phyloP scores from a whole-genome alignment of 169 alveolate genomes.

The Babesia ovis region DNA sequence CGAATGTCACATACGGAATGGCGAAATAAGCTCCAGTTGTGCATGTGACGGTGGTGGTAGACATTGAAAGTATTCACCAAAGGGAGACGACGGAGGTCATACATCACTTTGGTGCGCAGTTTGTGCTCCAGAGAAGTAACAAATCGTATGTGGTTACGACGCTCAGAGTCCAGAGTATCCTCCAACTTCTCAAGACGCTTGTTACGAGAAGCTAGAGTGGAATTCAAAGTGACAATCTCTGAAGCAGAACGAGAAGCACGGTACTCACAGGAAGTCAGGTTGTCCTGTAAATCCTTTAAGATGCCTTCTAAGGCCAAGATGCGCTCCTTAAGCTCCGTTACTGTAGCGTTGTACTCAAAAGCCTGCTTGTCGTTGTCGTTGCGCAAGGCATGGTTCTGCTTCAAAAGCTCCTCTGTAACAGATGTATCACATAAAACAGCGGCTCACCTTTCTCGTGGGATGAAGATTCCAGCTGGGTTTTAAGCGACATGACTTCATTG shows the following conservation, averaged over 20 bases:
- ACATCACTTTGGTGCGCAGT: conserved; percentile 33
- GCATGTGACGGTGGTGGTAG: conserved; percentile 8
- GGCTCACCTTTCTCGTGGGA: conserved; percentile 41
- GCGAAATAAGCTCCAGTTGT: conserved; percentile 25
- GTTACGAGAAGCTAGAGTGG: conserved; percentile 7
- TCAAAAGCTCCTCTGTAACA: conserved; percentile 32
- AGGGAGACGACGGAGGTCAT: conserved; percentile 33
- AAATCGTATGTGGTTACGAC: neutral
- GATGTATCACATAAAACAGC: neutral
- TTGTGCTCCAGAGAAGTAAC: conserved; percentile 7
- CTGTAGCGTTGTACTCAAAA: conserved; percentile 34
- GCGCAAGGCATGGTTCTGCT: conserved; percentile 3
- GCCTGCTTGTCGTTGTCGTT: conserved; percentile 45
- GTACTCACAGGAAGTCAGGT: conserved; percentile 12
- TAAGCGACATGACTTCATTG: conserved; percentile 51
- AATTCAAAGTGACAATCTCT: conserved; percentile 33
- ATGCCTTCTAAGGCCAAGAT: conserved; percentile 50
- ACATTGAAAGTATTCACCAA: conserved; percentile 15
- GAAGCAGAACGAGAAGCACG: conserved; percentile 14
- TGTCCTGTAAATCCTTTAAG: conserved; percentile 54
- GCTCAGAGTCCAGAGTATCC: conserved; percentile 11
- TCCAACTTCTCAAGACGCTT: conserved; percentile 21
- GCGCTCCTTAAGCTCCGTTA: conserved; percentile 62
- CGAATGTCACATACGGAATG: neutral
- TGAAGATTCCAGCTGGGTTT: conserved; percentile 44